Base-by-base conservation (phyloP, 2,329 filamentous ascomycete species). In the Xylaria sp. region DNA sequence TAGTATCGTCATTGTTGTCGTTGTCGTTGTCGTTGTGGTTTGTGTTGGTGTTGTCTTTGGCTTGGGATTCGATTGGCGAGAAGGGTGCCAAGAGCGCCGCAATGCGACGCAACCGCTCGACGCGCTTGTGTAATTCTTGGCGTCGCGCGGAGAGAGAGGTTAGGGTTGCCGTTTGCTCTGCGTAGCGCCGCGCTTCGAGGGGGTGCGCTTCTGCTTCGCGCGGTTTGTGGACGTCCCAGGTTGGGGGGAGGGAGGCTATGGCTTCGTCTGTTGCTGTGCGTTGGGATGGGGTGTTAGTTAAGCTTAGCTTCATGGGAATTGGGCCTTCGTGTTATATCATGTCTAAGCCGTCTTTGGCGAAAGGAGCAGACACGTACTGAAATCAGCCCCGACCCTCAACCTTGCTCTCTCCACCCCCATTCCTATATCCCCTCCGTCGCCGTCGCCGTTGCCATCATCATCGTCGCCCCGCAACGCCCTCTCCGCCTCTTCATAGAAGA, bases 401-500 rank as follows among this genome's bases (percentile, higher is more conserved):
- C 69, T 52, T 20, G 83, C 46, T 77, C 77, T 55, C 76, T 78
- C 50, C 84, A 20, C 23, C 78, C 76, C 37, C 74, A 78, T 28
- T 25, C 23, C 23, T 3, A 25, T 25, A 25, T 25, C 23, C 23
- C 23, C n/a, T n/a, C n/a, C n/a, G n/a, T n/a, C n/a, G n/a, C n/a
- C 23, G 3, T 70, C 76, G 0, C 78, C 80, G 10, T 74, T 76
- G 60, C 80, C 79, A 54, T 77, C 82, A 0, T 59, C 48, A 1
- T 59, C 48, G n/a, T 81, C 80, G 6, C 80, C 79, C 0, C 66
- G 74, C 13, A 65, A 74, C 1, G 76, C 76, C 20, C 78, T 77
- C 52, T 83, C 82, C 6, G 81, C 84, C 1, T 81, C 81, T 51
- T 82, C 81, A 78, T 86, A 85, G 78, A 93, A 93, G 54, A 92